Conservation (phyloP, 1,139 yeast species). For the Hansenula anomala region DNA sequence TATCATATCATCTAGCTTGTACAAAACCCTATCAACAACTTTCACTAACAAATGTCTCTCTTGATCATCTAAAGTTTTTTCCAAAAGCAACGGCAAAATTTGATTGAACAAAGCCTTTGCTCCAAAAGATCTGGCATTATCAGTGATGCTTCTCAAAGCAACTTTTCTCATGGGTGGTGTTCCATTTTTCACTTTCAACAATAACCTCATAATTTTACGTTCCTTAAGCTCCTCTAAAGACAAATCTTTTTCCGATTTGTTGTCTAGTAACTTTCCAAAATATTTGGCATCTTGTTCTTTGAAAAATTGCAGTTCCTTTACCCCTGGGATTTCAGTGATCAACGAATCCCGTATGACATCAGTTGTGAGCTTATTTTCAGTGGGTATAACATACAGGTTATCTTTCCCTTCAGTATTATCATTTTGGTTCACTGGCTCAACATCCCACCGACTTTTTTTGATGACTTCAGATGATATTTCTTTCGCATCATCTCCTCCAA, state of each 20-base stretch:
- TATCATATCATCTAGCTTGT: slow-evolving; percentile 57
- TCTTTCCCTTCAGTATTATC: too few relatives aligned
- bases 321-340: slow-evolving; percentile 59
- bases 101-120: slow-evolving; percentile 64
- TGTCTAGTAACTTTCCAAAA: slow-evolving; percentile 57
- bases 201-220: slow-evolving; percentile 54
- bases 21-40: slow-evolving; percentile 63
- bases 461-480: not conserved
- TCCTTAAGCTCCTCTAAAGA: slow-evolving; percentile 54
- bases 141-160: slow-evolving; percentile 68
- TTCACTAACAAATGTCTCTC: slow-evolving; percentile 83
- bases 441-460: slow-evolving; percentile 22
- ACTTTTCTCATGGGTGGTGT: slow-evolving; percentile 59
- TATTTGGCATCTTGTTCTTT: slow-evolving; percentile 69
- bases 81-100: slow-evolving; percentile 70
- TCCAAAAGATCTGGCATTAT: slow-evolving; percentile 61
- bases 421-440: too few relatives aligned
- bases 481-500: slow-evolving; percentile 19
- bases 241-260: slow-evolving; percentile 31
- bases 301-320: slow-evolving; percentile 58
- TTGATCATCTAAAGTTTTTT: slow-evolving; percentile 69
- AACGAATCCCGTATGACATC: slow-evolving; percentile 28
- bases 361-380: slow-evolving; percentile 20
- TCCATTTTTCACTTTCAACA: slow-evolving; percentile 77
- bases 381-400: slow-evolving; percentile 31